Evolutionary conservation across 139 green algal genomes (phyloP).

Genomic region (Parachlorella kessleri): DNA sequence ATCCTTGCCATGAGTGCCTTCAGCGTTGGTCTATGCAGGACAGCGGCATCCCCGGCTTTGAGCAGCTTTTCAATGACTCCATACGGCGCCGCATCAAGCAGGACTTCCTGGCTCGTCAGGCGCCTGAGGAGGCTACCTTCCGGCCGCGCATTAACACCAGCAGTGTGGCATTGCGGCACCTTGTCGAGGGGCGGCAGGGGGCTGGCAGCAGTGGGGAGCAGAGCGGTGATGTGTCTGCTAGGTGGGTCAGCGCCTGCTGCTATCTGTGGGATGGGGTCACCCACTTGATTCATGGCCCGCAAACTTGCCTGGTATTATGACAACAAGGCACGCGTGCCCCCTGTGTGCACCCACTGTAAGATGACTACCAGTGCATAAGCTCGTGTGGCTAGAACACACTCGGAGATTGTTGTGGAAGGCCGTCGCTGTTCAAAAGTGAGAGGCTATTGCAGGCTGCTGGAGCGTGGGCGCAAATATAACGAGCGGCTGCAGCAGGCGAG

Average conservation of each 20-base stretch:
- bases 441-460: conserved; percentile 22
- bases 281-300: too few species aligned
- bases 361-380: too few species aligned
- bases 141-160: conserved; percentile 49
- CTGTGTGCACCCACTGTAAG: too few species aligned
- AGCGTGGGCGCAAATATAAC: conserved; percentile 32
- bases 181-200: conserved; percentile 4
- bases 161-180: conserved; percentile 13
- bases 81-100: conserved; percentile 44
- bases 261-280: too few species aligned
- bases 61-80: conserved; percentile 80
- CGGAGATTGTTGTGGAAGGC: too few species aligned
- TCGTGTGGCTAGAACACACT: too few species aligned
- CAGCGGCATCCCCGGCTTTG: conserved; percentile 36
- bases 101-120: conserved; percentile 54
- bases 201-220: neutral
- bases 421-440: too few species aligned
- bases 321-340: too few species aligned
- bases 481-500: conserved; percentile 55
- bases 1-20: neutral
- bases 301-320: too few species aligned
- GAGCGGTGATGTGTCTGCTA: conserved; percentile 7
- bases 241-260: neutral
- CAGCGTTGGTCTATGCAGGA: conserved; percentile 25
- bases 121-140: conserved; percentile 83